Percentiles rank a stretch among this genome's conserved stretches.
phyloP scores from a whole-genome alignment of 1,284 basidiomycete genomes.

The Coniferiporia weirii region DNA sequence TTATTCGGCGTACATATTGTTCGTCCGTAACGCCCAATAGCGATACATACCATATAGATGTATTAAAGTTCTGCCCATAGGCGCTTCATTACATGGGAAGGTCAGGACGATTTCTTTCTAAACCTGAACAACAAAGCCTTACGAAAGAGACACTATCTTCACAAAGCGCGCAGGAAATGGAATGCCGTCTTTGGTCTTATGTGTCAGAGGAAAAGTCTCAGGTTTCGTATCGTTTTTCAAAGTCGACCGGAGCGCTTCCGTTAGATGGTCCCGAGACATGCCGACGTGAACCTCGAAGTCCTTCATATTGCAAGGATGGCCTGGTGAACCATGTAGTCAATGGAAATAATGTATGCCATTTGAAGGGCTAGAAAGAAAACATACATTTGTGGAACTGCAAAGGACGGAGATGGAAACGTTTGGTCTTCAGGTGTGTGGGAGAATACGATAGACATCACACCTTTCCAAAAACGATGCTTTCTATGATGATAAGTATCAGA shows the following conservation, averaged over 20 bases:
- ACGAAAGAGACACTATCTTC: conserved; percentile 72
- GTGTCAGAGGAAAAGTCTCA: conserved; percentile 58
- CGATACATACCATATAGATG: conserved; percentile 70
- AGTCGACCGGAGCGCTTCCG: conserved; percentile 52
- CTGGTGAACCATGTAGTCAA: conserved; percentile 30
- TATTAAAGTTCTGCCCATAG: conserved; percentile 65
- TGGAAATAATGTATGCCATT: not conserved
- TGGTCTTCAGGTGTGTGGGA: conserved; percentile 9
- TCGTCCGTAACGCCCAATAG: conserved; percentile 54
- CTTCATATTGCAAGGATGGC: conserved; percentile 78
- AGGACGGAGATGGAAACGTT: not conserved
- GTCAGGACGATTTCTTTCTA: not conserved
- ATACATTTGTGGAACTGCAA: conserved; percentile 53
- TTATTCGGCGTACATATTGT: conserved; percentile 48
- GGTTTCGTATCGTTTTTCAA: conserved; percentile 59
- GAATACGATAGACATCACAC: conserved; percentile 33
- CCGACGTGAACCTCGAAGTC: conserved; percentile 71
- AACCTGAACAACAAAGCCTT: conserved; percentile 25
- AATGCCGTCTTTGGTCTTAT: conserved; percentile 50
- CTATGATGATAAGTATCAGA: conserved; percentile 30
- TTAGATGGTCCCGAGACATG: conserved; percentile 56
- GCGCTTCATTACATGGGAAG: conserved; percentile 37
- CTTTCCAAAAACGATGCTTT: conserved; percentile 74
- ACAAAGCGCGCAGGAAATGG: conserved; percentile 60
- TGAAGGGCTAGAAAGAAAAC: conserved; percentile 21